These are phyloP conservation scores for Fusarium decemcellulare DNA, from an alignment of 2,329 filamentous ascomycete genomes.

Conservation along the genomic window DNA sequence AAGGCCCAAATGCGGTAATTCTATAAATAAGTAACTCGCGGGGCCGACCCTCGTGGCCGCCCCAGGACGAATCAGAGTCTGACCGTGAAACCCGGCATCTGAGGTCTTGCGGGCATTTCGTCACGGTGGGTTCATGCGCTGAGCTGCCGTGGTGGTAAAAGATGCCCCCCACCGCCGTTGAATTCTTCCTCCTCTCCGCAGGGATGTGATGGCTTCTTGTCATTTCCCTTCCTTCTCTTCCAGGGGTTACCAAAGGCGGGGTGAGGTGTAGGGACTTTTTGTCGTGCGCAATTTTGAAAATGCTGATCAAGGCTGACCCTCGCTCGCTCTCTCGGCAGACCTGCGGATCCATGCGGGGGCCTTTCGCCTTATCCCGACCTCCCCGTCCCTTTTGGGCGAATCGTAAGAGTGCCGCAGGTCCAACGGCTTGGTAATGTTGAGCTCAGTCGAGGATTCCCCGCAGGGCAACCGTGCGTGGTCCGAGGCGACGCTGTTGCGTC, in stretches of 20 bases:
- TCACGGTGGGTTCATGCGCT: slow-evolving; percentile 32
- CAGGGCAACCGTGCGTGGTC: slow-evolving; percentile 11
- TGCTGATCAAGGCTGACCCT: slow-evolving; percentile 39
- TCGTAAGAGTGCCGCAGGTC: slow-evolving; percentile 32
- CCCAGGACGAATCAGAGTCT: slow-evolving; percentile 28
- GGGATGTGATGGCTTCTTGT: slow-evolving; percentile 1
- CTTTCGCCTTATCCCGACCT: slow-evolving; percentile 26
- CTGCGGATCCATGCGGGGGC: slow-evolving; percentile 40
- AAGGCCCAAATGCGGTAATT: slow-evolving; percentile 25
- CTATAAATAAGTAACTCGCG: slow-evolving; percentile 40
- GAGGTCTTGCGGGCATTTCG: slow-evolving; percentile 23
- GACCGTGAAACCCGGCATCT: slow-evolving; percentile 13
- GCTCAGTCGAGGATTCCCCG: slow-evolving; percentile 30
- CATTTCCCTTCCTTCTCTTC: neutral
- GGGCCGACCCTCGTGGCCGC: slow-evolving; percentile 26
- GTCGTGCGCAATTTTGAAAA: slow-evolving; percentile 32
- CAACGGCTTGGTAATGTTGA: slow-evolving; percentile 33
- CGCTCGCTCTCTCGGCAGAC: slow-evolving; percentile 17
- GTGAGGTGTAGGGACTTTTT: slow-evolving; percentile 32
- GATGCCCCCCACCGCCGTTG: neutral
- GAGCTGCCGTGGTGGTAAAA: slow-evolving; percentile 4
- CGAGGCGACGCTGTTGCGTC: neutral
- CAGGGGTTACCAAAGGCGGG: slow-evolving; percentile 12
- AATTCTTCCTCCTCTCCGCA: slow-evolving; percentile 6
- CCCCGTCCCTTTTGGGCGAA: slow-evolving; percentile 27